Conservation (phyloP, 1,284 basidiomycete genomes). For the Trichosporon coremiiforme region DNA sequence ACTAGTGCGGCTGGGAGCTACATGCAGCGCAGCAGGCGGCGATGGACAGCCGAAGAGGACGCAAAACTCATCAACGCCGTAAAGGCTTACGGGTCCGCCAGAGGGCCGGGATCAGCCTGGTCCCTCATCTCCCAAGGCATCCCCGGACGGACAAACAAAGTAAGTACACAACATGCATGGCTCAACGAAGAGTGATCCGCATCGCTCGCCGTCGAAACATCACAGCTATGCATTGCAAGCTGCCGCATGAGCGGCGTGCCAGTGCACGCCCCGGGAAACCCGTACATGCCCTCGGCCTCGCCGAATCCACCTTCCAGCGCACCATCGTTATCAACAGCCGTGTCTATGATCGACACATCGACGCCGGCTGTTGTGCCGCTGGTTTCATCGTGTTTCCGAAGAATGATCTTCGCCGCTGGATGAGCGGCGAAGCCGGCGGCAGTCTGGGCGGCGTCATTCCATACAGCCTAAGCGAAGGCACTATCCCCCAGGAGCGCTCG, state of each 20-base stretch:
- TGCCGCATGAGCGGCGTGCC: neutral
- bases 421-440: neutral
- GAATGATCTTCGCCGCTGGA: too few species aligned
- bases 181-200: neutral
- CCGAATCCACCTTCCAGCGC: neutral
- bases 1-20: neutral
- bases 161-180: conserved; percentile 23
- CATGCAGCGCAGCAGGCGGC: conserved; percentile 20
- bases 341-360: neutral
- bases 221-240: neutral
- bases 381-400: too few species aligned
- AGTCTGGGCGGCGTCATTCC: neutral
- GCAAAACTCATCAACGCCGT: conserved; percentile 31
- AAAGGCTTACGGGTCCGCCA: conserved; percentile 26
- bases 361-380: neutral
- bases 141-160: conserved; percentile 33
- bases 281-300: neutral
- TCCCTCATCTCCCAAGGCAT: conserved; percentile 27
- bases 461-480: conserved; percentile 16
- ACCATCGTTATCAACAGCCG: conserved; percentile 1
- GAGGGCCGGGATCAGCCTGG: conserved; percentile 33
- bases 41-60: conserved; percentile 35
- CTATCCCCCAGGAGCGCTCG: neutral
- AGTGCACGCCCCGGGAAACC: neutral
- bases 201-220: neutral